Percentiles rank a stretch among this genome's conserved stretches.
These are phyloP conservation scores for Yarrowia galli DNA, from an alignment of 1,139 yeast species.

Conservation along the genomic window DNA sequence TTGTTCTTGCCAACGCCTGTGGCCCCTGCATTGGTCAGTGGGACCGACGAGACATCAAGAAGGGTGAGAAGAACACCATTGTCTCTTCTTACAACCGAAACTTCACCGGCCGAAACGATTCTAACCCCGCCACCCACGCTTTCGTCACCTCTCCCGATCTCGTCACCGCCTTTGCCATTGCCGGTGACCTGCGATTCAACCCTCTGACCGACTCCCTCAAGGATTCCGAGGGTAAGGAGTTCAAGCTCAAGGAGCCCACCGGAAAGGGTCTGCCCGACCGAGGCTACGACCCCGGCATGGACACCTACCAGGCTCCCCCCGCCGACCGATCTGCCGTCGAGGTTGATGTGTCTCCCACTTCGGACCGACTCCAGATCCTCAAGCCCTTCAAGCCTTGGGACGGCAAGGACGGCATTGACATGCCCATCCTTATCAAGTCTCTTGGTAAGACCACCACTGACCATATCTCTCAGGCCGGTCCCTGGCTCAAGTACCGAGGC, in stretches of 20 bases:
- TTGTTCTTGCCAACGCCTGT: slow-evolving; percentile 94
- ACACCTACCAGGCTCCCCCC: slow-evolving; percentile 99
- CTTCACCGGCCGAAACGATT: slow-evolving; percentile 98
- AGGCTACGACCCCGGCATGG: slow-evolving; percentile 94
- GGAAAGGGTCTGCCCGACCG: slow-evolving; percentile 93
- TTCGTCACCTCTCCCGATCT: slow-evolving; percentile 98
- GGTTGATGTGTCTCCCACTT: slow-evolving; percentile 83
- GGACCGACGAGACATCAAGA: slow-evolving; percentile 95
- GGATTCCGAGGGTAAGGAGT: slow-evolving; percentile 95
- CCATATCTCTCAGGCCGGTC: slow-evolving; percentile 99
- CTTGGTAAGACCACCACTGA: slow-evolving; percentile 99
- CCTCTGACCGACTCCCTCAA: slow-evolving; percentile 94
- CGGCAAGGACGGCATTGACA: slow-evolving; percentile 87
- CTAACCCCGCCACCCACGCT: slow-evolving; percentile 98
- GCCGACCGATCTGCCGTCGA: slow-evolving; percentile 76
- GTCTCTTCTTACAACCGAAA: slow-evolving; percentile 99
- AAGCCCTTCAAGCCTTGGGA: slow-evolving; percentile 95
- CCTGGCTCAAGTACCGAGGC: slow-evolving; percentile 99
- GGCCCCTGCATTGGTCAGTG: slow-evolving; percentile 99
- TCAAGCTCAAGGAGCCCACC: slow-evolving; percentile 85
- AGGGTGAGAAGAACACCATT: slow-evolving; percentile 98
- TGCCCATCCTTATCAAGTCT: slow-evolving; percentile 96
- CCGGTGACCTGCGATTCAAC: slow-evolving; percentile 98
- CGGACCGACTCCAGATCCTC: slow-evolving; percentile 87
- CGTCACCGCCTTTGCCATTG: slow-evolving; percentile 93